Base-by-base conservation (phyloP, 305 asterid genomes). In the Fraxinus dipetala region DNA sequence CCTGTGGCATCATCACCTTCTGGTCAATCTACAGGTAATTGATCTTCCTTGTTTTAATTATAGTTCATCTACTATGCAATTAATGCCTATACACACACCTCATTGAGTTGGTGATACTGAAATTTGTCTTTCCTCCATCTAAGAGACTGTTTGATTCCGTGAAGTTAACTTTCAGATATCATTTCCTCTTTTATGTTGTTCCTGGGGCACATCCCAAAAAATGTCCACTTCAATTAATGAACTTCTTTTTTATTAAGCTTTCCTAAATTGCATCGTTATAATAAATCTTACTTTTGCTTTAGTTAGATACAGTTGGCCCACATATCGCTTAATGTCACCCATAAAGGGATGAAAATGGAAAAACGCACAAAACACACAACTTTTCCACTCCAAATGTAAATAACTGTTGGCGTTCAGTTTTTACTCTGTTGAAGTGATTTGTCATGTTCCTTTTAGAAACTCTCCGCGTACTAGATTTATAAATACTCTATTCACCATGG, bases 1-100 rank as follows among this genome's bases (percentile, higher is more conserved):
- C 82, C 76, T 80, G 80, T 82, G 59, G 81, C 86, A 43, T 32
- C 88, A 81, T 84, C 87, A 35, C 82, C 91, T 75, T 83, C 92
- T 73, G 97, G 97, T 94, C 81, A 80, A 91, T 78, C 40, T 54
- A 65, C 69, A 7, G 51, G 43, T 45, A 38, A 31, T 72, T 87
- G 26, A 72, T 78, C 48, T 83, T 72, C 73, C 28, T 28, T 76
- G 48, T 75, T 74, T 74, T 45, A 26, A 63, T 35, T 36, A 51
- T 76, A 35, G 80, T 51, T 85, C 73, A 28, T 75, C 76, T 77
- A 63, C 14, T 51, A 74, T 77, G 65, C 75, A 14, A 16, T 34
- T 16, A 61, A 31, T 45, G 59, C 65, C 26, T 79, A 20, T 9
- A 26, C 6, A 36, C 72, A 30, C 72, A 61, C 28, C 77, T 76